phyloP scores from a whole-genome alignment of 164 flowering plant species.

The Cinnamomum chago region DNA sequence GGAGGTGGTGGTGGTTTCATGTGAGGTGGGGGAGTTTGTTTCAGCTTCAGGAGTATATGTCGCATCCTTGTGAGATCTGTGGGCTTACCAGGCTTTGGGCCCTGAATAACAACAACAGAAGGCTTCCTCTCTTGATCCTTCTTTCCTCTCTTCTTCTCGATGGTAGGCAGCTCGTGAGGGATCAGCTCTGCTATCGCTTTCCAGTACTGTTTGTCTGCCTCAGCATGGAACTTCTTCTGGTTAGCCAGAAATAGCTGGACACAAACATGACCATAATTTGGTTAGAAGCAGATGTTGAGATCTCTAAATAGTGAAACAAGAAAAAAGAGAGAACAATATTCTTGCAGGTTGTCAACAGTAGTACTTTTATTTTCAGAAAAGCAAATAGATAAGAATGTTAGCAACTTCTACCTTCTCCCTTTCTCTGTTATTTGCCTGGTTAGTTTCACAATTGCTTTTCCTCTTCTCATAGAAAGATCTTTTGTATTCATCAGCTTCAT shows the following conservation, averaged over 20 bases:
- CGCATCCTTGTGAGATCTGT: conserved; percentile 89
- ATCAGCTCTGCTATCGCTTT: conserved; percentile 85
- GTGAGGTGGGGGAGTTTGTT: conserved; percentile 88
- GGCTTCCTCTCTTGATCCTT: conserved; percentile 87
- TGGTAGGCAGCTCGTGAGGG: conserved; percentile 75
- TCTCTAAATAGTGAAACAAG: neutral
- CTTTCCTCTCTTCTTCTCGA: conserved; percentile 82
- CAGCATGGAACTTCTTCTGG: conserved; percentile 91
- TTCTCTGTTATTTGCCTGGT: conserved; percentile 69
- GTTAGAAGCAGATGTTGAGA: neutral
- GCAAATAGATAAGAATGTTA: neutral
- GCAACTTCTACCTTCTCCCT: conserved; percentile 66
- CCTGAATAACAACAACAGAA: conserved; percentile 68
- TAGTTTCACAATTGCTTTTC: conserved; percentile 63
- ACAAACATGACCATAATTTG: conserved; percentile 6
- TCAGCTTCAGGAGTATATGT: conserved; percentile 76
- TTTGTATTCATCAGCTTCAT: conserved; percentile 84
- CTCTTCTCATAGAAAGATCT: conserved; percentile 79
- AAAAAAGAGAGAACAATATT: neutral
- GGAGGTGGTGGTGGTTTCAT: conserved; percentile 78
- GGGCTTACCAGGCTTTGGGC: conserved; percentile 95
- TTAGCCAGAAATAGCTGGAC: conserved; percentile 59
- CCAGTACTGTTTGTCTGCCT: conserved; percentile 91
- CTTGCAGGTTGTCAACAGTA: neutral
- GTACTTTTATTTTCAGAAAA: neutral